These are phyloP conservation scores for Leptomonas pyrrhocoris DNA, from an alignment of 208 protist species.

Conservation along the genomic window DNA sequence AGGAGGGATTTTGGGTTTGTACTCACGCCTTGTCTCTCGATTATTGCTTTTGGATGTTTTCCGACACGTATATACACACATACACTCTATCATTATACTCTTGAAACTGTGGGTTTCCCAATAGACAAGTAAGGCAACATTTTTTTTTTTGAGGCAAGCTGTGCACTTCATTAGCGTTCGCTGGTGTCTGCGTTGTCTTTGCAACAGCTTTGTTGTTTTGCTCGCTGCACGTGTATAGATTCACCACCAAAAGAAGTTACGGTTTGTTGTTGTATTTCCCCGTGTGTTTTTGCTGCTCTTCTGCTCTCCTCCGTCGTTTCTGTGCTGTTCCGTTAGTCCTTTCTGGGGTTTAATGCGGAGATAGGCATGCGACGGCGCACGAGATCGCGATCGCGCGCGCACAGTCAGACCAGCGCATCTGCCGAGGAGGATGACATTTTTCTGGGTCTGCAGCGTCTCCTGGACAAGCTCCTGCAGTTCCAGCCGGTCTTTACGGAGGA, in stretches of 20 bases:
- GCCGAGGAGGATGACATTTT: slow-evolving; percentile 51
- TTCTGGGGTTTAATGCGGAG: slow-evolving; percentile 12
- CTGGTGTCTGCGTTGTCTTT: background rate
- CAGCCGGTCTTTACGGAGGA: slow-evolving; percentile 84
- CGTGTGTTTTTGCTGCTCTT: background rate
- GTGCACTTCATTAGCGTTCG: background rate
- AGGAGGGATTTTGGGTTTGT: no score
- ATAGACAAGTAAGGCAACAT: no score
- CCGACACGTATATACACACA: no score
- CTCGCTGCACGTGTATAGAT: background rate
- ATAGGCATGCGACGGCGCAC: slow-evolving; percentile 31
- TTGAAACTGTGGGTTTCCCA: no score
- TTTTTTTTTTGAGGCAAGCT: background rate
- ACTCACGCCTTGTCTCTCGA: no score
- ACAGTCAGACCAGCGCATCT: slow-evolving; percentile 18
- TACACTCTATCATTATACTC: no score
- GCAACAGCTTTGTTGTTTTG: background rate
- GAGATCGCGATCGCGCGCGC: slow-evolving; percentile 38
- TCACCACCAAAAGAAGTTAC: background rate
- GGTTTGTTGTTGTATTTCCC: background rate
- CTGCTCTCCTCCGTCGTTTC: slow-evolving; percentile 28
- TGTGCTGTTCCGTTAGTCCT: background rate
- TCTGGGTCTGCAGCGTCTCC: slow-evolving; percentile 61
- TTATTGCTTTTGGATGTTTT: no score
- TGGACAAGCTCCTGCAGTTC: slow-evolving; percentile 56